Conservation (phyloP, 768 basidiomycete species). For the Austroboletus eburneus region DNA sequence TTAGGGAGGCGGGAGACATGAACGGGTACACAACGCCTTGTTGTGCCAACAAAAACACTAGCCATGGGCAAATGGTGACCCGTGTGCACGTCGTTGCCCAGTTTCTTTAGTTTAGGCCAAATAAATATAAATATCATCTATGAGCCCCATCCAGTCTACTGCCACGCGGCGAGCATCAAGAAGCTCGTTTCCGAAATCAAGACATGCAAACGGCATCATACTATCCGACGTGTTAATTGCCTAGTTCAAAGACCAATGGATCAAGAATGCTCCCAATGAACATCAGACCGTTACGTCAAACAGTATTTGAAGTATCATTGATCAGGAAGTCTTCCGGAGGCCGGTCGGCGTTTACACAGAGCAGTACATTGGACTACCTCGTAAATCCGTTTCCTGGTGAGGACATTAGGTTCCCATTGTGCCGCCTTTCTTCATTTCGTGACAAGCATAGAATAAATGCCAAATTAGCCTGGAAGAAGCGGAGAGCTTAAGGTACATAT, state of each 20-base stretch:
- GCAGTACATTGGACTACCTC: background rate
- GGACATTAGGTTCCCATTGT: background rate
- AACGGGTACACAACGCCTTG: constrained; percentile 9
- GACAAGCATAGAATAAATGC: background rate
- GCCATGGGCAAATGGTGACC: constrained; percentile 11
- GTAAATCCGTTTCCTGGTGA: background rate
- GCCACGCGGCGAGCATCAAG: too few relatives aligned
- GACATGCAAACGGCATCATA: too few relatives aligned
- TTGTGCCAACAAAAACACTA: constrained; percentile 7
- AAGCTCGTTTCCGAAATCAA: too few relatives aligned
- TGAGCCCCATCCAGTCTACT: too few relatives aligned
- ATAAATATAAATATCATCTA: constrained; percentile 13
- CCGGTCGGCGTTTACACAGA: background rate
- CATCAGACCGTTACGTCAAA: background rate
- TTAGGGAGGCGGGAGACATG: constrained; percentile 1
- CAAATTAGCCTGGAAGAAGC: background rate
- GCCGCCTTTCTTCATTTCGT: background rate
- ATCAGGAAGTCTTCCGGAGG: too few relatives aligned
- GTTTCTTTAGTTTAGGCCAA: too few relatives aligned
- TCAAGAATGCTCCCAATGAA: too few relatives aligned
- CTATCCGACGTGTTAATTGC: too few relatives aligned
- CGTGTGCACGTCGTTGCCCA: too few relatives aligned
- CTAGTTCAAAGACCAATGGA: too few relatives aligned
- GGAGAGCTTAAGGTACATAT: too few relatives aligned
- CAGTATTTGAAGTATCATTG: background rate